phyloP scores from a whole-genome alignment of 2,329 filamentous ascomycete species.

The Epichloe bromicola region DNA sequence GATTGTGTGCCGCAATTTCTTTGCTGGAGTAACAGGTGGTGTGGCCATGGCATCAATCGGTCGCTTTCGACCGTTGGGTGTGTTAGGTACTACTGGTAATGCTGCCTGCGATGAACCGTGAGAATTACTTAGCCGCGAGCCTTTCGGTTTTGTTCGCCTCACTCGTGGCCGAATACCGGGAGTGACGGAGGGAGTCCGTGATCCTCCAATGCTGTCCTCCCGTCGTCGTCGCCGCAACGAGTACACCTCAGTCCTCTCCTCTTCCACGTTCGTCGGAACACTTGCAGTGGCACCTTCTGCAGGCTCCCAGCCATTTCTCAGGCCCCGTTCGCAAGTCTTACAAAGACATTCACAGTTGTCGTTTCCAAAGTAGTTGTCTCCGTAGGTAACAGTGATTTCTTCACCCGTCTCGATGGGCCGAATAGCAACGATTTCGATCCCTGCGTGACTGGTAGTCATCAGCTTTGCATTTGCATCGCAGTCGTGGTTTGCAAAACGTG shows the following conservation, averaged over 20 bases:
- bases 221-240: conserved; percentile 41
- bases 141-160: conserved; percentile 25
- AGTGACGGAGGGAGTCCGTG: conserved; percentile 43
- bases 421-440: conserved; percentile 81
- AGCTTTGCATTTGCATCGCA: conserved; percentile 85
- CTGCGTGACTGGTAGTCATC: conserved; percentile 68
- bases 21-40: conserved; percentile 42
- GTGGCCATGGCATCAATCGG: conserved; percentile 33
- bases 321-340: conserved; percentile 63
- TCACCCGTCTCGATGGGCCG: conserved; percentile 75
- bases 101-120: conserved; percentile 20
- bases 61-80: conserved; percentile 23
- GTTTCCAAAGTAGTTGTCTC: conserved; percentile 89
- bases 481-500: conserved; percentile 94
- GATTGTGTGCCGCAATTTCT: conserved; percentile 28
- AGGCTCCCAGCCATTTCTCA: conserved; percentile 71
- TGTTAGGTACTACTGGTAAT: conserved; percentile 16
- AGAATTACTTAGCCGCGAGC: conserved; percentile 18
- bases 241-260: conserved; percentile 36
- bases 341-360: conserved; percentile 94
- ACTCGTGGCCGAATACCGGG: conserved; percentile 42
- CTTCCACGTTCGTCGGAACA: conserved; percentile 41
- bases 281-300: conserved; percentile 31
- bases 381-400: conserved; percentile 93
- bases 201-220: conserved; percentile 36